Evolutionary conservation across 2,329 filamentous ascomycete genomes (phyloP), one percentile per base, ranked within the genome.

Genomic region (Pleurostoma richardsiae): DNA sequence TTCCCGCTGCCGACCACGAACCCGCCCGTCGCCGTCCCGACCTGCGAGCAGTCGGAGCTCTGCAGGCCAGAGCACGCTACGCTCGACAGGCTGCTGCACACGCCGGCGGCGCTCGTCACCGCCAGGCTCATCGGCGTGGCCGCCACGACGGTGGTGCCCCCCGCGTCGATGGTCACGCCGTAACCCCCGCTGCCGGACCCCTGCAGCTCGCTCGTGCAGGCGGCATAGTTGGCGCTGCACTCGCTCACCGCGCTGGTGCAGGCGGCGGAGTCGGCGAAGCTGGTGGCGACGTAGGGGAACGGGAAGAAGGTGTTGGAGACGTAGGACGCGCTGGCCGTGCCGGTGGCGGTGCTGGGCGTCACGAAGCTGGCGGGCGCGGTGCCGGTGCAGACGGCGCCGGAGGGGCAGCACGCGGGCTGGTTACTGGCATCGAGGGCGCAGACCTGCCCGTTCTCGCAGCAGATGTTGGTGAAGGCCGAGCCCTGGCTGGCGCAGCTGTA

Each of bases 231-330:
- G 27, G 63, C 58, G 40, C 71, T 71, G 61, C 80, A 84, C 46
- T 72, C 70, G 39, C 59, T 63, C 42, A 74, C 64, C 11, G 79
- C 80, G 0, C 73, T 68, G 4, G 70, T 70, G 56, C 80, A 84
- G 5, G 72, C 71, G 10, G 65, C 74, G 19, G 64, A 60, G 53
- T 82, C 73, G 48, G 64, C 58, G 51, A 79, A 82, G 10, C 70
- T 70, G 1, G 75, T 80, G 41, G 69, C 64, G 44, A 81, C 71
- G 56, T 78, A 77, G 2, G 80, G 80, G 59, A 83, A 84, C 8
- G 76, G 71, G 59, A 82, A 84, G 61, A 76, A 82, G 29, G 66
- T 54, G 58, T 84, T 83, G 39, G 71, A 62, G 19, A 83, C 77
- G 57, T 72, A 80, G 31, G 77, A 78, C 26, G 67, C 66, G 2